phyloP scores from a whole-genome alignment of 2,329 filamentous ascomycete genomes.

The Colletotrichum liriopes region DNA sequence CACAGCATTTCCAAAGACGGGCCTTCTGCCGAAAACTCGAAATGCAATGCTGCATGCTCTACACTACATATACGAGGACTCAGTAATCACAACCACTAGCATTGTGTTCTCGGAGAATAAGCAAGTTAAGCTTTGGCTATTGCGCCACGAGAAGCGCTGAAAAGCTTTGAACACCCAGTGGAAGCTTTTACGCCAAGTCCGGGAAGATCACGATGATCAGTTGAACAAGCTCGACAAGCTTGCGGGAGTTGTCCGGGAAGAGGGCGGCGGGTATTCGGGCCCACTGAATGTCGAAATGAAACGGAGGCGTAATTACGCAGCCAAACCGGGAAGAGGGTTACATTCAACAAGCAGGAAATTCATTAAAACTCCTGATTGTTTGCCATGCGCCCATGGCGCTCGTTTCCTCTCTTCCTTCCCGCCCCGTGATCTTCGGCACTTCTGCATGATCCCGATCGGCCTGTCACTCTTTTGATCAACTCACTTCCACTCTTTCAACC shows the following conservation, averaged over 20 bases:
- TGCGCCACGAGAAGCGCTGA: neutral
- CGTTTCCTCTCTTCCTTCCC: conserved; percentile 8
- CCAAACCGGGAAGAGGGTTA: conserved; percentile 22
- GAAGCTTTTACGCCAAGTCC: neutral
- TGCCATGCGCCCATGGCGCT: conserved; percentile 7
- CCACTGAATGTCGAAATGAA: conserved; percentile 24
- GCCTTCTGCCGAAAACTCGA: neutral
- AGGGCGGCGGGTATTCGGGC: neutral
- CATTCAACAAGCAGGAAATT: conserved; percentile 24
- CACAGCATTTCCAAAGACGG: neutral
- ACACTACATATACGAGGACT: conserved; percentile 7
- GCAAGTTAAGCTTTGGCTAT: neutral
- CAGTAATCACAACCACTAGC: too few species aligned
- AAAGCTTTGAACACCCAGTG: neutral
- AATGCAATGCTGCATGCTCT: neutral
- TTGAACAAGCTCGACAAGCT: neutral
- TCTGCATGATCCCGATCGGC: neutral
- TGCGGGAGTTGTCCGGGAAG: conserved; percentile 13
- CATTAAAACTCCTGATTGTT: conserved; percentile 30
- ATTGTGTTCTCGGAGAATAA: neutral
- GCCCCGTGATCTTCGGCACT: conserved; percentile 15
- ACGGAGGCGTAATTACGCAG: conserved; percentile 5
- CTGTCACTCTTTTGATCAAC: conserved; percentile 31
- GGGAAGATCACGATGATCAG: conserved; percentile 12
- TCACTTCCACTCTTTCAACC: conserved; percentile 27